phyloP scores from a whole-genome alignment of 2,329 filamentous ascomycete species.

The Cadophora malorum region DNA sequence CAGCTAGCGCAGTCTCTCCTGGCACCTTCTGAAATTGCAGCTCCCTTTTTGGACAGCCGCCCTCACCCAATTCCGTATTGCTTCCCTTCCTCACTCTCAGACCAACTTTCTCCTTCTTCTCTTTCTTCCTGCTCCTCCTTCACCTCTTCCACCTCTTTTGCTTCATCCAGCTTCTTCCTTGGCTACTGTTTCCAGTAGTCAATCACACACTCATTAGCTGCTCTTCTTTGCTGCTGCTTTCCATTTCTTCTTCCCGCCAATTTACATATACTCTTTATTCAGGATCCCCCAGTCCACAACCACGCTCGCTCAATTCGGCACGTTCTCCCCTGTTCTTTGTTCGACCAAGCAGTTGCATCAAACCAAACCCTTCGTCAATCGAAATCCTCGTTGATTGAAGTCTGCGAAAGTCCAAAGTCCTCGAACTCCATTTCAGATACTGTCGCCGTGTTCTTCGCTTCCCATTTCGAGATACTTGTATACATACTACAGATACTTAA shows the following conservation, averaged over 20 bases:
- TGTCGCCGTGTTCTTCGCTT: slow-evolving; percentile 31
- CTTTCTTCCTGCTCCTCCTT: slow-evolving; percentile 26
- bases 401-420: slow-evolving; percentile 15
- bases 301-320: slow-evolving; percentile 39
- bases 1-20: slow-evolving; percentile 14
- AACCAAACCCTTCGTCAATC: background rate
- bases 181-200: slow-evolving; percentile 32
- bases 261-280: slow-evolving; percentile 37
- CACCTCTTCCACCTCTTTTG: slow-evolving; percentile 28
- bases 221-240: slow-evolving; percentile 36
- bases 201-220: slow-evolving; percentile 38
- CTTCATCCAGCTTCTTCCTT: slow-evolving; percentile 31
- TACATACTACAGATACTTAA: slow-evolving; percentile 32
- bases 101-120: slow-evolving; percentile 12
- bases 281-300: slow-evolving; percentile 20
- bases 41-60: slow-evolving; percentile 17
- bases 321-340: slow-evolving; percentile 46
- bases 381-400: slow-evolving; percentile 12
- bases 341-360: slow-evolving; percentile 39
- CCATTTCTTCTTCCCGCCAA: slow-evolving; percentile 24
- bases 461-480: slow-evolving; percentile 35
- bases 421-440: slow-evolving; percentile 21
- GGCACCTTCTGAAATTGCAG: slow-evolving; percentile 22
- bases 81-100: slow-evolving; percentile 19
- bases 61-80: slow-evolving; percentile 21